Evolutionary conservation across 345 rosid species (phyloP).

Genomic region (Hypericum perforatum): DNA sequence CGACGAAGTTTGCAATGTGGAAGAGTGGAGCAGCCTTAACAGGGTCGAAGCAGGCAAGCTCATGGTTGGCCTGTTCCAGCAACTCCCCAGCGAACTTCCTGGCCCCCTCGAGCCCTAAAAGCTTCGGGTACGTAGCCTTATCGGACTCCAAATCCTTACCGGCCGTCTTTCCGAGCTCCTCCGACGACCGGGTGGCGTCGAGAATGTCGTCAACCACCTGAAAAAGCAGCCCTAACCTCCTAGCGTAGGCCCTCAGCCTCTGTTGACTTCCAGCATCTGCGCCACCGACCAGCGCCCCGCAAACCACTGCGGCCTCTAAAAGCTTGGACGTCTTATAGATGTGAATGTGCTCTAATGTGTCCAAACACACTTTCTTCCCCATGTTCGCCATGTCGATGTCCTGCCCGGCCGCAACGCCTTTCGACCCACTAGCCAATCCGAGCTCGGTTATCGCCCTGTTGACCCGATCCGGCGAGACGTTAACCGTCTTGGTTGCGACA

Average conservation of each 20-base stretch:
- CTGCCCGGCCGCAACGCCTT: conserved; percentile 51
- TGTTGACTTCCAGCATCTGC: neutral
- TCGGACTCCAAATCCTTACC: neutral
- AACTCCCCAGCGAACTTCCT: neutral
- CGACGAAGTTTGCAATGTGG: neutral
- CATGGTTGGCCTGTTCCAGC: neutral
- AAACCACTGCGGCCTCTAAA: conserved; percentile 1
- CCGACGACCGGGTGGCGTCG: neutral
- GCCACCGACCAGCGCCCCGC: neutral
- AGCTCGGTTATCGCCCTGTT: conserved; percentile 36
- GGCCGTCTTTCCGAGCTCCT: neutral
- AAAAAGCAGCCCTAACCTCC: neutral
- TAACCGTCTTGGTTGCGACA: conserved; percentile 18
- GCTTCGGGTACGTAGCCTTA: neutral
- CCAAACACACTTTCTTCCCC: conserved; percentile 27
- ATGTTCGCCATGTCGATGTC: conserved; percentile 39
- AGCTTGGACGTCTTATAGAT: neutral
- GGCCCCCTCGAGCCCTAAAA: conserved; percentile 1
- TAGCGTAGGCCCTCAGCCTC: neutral
- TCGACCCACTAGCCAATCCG: conserved; percentile 34
- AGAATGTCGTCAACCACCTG: neutral
- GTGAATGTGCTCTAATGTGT: conserved; percentile 28
- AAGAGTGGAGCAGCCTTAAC: conserved; percentile 2
- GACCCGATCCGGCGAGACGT: conserved; percentile 25
- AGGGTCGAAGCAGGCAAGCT: neutral